Percentiles rank a stretch among this genome's conserved stretches.
These are phyloP conservation scores for Volvox africanus DNA, from an alignment of 139 green algal genomes.

Conservation along the genomic window DNA sequence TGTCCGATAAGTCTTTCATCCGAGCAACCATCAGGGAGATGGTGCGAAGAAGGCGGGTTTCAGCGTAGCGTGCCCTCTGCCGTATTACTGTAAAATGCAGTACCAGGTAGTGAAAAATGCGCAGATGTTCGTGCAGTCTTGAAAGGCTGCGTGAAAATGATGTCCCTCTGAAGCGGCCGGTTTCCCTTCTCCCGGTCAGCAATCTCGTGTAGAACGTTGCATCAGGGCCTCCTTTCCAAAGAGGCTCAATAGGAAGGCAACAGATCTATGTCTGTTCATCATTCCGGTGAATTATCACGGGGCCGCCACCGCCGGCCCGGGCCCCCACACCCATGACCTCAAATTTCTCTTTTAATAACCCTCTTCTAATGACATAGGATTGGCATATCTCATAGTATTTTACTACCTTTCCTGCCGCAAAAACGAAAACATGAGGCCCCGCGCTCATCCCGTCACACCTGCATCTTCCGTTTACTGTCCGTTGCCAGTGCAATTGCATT, in stretches of 20 bases:
- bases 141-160: background rate
- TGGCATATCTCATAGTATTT: too few relatives aligned
- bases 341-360: background rate
- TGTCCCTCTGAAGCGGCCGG: background rate
- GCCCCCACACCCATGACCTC: background rate
- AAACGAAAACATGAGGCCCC: too few relatives aligned
- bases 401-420: too few relatives aligned
- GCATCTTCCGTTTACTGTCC: slow-evolving; percentile 83
- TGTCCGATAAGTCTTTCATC: too few relatives aligned
- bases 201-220: slow-evolving; percentile 52
- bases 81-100: background rate
- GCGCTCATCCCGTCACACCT: slow-evolving; percentile 61
- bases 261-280: slow-evolving; percentile 37
- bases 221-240: background rate
- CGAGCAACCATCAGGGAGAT: background rate
- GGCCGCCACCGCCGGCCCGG: too few relatives aligned
- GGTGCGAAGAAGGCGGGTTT: background rate
- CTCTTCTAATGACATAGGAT: too few relatives aligned
- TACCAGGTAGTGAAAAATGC: background rate
- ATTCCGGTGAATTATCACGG: background rate
- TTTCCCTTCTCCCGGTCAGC: slow-evolving; percentile 37
- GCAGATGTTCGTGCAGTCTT: background rate
- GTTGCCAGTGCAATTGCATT: slow-evolving; percentile 79
- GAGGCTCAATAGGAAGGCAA: slow-evolving; percentile 38
- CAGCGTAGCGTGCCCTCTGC: background rate